Evolutionary conservation across 2,329 filamentous ascomycete genomes (phyloP).

Genomic region (Pleurostoma richardsiae): DNA sequence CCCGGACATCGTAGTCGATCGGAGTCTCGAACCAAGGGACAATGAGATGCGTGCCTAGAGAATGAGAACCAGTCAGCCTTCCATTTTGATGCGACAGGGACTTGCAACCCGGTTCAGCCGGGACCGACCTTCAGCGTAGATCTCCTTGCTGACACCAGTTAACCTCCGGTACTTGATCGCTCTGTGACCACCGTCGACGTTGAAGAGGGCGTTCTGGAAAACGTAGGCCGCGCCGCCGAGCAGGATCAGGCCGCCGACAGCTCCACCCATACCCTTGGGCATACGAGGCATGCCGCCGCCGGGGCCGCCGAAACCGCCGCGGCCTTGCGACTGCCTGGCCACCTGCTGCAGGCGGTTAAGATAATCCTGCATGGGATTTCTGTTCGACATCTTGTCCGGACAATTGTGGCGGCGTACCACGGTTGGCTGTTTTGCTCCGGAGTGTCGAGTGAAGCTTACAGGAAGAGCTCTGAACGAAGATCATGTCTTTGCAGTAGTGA

Average conservation of each 20-base stretch:
- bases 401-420: neutral
- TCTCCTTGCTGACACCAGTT: constrained; percentile 91
- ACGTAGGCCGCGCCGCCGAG: constrained; percentile 45
- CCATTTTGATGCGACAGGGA: too few species aligned
- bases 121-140: constrained; percentile 80
- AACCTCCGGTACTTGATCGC: constrained; percentile 97
- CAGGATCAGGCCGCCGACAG: constrained; percentile 34
- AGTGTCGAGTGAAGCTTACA: neutral
- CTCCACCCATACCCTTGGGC: constrained; percentile 31
- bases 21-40: constrained; percentile 98
- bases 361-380: constrained; percentile 42
- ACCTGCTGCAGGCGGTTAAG: constrained; percentile 45
- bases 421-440: neutral
- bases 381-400: constrained; percentile 23
- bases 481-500: too few species aligned
- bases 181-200: constrained; percentile 95
- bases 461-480: too few species aligned
- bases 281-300: constrained; percentile 36
- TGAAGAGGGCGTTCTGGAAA: constrained; percentile 60
- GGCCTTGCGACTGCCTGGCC: constrained; percentile 33
- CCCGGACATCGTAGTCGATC: constrained; percentile 95
- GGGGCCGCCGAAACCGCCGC: constrained; percentile 28
- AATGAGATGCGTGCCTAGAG: constrained; percentile 78
- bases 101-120: constrained; percentile 3
- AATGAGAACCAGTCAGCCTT: constrained; percentile 7